These are phyloP conservation scores for Kodamaea laetipori DNA, from an alignment of 805 yeast genomes.

Conservation along the genomic window DNA sequence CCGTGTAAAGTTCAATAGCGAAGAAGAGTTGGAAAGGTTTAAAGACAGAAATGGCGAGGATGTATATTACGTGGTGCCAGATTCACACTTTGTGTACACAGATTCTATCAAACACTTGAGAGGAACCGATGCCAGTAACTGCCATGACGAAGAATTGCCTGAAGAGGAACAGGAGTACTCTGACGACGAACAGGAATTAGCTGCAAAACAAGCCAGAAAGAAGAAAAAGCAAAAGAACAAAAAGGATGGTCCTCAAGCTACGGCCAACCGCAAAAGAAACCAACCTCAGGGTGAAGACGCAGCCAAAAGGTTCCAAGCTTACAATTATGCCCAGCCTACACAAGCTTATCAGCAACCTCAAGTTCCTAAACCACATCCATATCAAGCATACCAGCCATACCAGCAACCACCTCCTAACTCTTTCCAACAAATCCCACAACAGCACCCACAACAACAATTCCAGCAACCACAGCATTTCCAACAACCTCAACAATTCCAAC, in stretches of 20 bases:
- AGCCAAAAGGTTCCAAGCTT: slow-evolving; percentile 23
- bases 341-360: slow-evolving; percentile 6
- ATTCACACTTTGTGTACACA: slow-evolving; percentile 77
- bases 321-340: slow-evolving; percentile 23
- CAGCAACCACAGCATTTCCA: slow-evolving; percentile 8
- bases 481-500: slow-evolving; percentile 12
- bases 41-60: slow-evolving; percentile 52
- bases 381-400: slow-evolving; percentile 13
- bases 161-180: slow-evolving; percentile 93
- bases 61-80: slow-evolving; percentile 78
- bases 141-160: slow-evolving; percentile 91
- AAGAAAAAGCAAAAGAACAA: slow-evolving; percentile 53
- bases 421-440: slow-evolving; percentile 12
- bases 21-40: slow-evolving; percentile 51
- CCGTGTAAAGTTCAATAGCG: slow-evolving; percentile 64
- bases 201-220: slow-evolving; percentile 64
- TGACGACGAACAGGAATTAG: slow-evolving; percentile 88
- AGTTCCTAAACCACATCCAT: slow-evolving; percentile 4
- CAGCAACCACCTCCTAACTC: slow-evolving; percentile 11
- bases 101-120: slow-evolving; percentile 66
- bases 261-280: slow-evolving; percentile 11
- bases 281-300: slow-evolving; percentile 5
- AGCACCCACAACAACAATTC: slow-evolving; percentile 11
- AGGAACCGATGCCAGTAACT: slow-evolving; percentile 94
- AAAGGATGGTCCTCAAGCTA: slow-evolving; percentile 16